Base-by-base conservation (phyloP, 2,329 filamentous ascomycete species). In the Calycina herbarum region DNA sequence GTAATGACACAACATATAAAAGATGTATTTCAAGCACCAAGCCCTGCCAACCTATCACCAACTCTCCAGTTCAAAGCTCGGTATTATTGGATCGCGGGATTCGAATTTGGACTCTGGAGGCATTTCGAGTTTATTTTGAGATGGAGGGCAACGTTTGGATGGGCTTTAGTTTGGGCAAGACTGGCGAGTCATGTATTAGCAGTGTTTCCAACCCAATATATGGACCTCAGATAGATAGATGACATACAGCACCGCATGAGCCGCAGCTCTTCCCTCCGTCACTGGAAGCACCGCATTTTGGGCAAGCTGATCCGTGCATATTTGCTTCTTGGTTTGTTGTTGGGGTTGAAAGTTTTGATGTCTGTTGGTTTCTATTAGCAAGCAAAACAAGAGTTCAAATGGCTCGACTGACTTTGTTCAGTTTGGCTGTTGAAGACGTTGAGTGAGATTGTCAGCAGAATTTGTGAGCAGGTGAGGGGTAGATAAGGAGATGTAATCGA, bases 161-260 rank as follows among this genome's bases (percentile, higher is more conserved):
- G 7, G 59, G 24, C 5, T 51, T 61, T 61, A 61, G 4, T 61
- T 31, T 48, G 59, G 59, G 59, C 59, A 61, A 17, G 59, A 33
- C 59, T 61, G 31, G 5, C 17, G 10, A 33, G 20, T 3, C 1
- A 42, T 8, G 33, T 54, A 29, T 54, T 51, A 54, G 59, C 29
- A n/a, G 13, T 13, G 6, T 8, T 35, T 7, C 20, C 15, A 17
- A 5, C 33, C 3, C 38, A 45, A 17, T 33, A 27, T 33, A 31
- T 38, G 17, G 13, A 27, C 13, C 24, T 8, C 27, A 42, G 35
- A 56, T 42, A 45, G 64, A 48, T 58, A 48, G 35, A 58, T 33
- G 31, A 69, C 73, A 60, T 66, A 75, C 73, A 70, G 72, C 72
- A 64, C 73, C 73, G 54, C 73, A 75, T 60, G 66, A 68, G 29